Base-by-base conservation (phyloP, 345 rosid genomes). In the Melaleuca quinquenervia region DNA sequence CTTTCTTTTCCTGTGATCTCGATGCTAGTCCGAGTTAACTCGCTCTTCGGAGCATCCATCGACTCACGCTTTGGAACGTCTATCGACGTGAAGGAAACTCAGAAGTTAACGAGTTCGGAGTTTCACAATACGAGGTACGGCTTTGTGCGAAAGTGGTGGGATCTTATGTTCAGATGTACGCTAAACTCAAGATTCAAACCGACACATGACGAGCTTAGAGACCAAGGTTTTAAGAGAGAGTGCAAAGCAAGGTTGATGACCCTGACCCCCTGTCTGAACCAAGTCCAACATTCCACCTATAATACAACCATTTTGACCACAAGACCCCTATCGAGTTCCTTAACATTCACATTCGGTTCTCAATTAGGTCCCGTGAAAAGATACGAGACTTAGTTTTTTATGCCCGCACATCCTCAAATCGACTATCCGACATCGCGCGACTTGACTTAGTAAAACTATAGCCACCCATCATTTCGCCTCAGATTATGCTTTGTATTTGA, bases 201-300 rank as follows among this genome's bases (percentile, higher is more conserved):
- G 2, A 70, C 48, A 36, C 11, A 70, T 70, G 80, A 53, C 84
- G 84, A 88, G 64, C 90, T 88, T 88, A 82, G 85, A 78, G 84
- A 74, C 84, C 24, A 88, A 88, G 90, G 84, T 83, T 86, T n/a
- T n/a, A n/a, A n/a, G 58, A 52, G 82, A 90, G 91, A 86, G 82
- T 89, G 45, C 53, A 41, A 84, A 70, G 88, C 86, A 85, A 82
- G 83, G 87, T 83, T 91, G 90, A 44, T 75, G 92, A 90, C 32
- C 29, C 52, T 41, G 92, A 89, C 92, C 58, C 26, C 22, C 86
- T 44, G 86, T 88, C 92, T 64, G 52, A 15, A 78, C 26, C 52
- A 83, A 87, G n/a, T 52, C 83, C 52, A 80, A 86, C 91, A n/a
- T 75, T 84, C 87, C 90, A 87, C 87, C 88, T 18, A 70, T 21